These are phyloP conservation scores for Leccinum truebloodii DNA, from an alignment of 768 basidiomycete genomes.

Conservation along the genomic window DNA sequence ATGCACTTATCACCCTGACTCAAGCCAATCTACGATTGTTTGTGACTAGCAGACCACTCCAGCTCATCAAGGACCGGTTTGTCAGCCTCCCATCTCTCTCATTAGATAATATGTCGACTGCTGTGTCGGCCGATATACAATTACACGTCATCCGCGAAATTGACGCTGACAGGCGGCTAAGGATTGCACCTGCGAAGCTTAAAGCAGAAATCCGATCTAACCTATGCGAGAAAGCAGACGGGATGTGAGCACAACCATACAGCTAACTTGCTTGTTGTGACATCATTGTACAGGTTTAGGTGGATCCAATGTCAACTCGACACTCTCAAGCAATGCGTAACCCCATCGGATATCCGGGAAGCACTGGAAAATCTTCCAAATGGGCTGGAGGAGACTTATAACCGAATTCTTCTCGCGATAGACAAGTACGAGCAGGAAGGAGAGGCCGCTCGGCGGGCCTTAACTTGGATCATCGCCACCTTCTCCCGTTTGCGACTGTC, in stretches of 20 bases:
- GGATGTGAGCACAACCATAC: constrained; percentile 10
- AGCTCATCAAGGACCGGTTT: constrained; percentile 12
- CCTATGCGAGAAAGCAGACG: constrained; percentile 8
- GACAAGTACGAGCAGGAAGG: neutral
- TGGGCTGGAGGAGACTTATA: constrained; percentile 10
- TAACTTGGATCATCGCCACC: constrained; percentile 13
- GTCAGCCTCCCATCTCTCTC: constrained; percentile 1
- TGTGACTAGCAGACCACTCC: constrained; percentile 12
- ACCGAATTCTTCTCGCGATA: constrained; percentile 6
- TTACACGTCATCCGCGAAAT: constrained; percentile 7
- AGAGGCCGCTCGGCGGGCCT: neutral
- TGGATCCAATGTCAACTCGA: constrained; percentile 21
- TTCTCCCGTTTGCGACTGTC: constrained; percentile 2
- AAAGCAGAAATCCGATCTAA: constrained; percentile 5
- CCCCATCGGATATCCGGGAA: constrained; percentile 1
- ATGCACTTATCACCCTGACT: neutral
- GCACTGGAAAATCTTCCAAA: constrained; percentile 8
- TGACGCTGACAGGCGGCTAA: constrained; percentile 9
- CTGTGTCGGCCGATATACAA: constrained; percentile 5
- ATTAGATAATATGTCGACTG: constrained; percentile 4
- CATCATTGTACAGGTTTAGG: constrained; percentile 10
- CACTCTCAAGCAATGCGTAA: constrained; percentile 9
- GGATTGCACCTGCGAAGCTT: neutral
- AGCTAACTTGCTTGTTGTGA: neutral
- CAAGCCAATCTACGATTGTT: constrained; percentile 7